Conservation (phyloP, 306 rosid genomes). For the Quercus gilva region DNA sequence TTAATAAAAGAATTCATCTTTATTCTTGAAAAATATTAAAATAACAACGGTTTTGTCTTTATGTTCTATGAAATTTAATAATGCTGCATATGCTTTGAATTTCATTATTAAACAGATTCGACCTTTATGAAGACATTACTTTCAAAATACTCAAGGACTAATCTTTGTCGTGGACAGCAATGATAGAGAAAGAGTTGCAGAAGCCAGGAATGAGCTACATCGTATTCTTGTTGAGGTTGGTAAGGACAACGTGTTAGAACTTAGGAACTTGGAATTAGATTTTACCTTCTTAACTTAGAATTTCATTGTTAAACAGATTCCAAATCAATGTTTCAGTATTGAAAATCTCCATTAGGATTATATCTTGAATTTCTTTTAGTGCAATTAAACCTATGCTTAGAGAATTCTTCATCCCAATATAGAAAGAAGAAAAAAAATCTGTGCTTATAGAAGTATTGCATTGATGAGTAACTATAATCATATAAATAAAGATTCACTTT, state of each 20-base stretch:
- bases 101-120: conserved; percentile 32
- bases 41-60: background rate
- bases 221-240: conserved; percentile 38
- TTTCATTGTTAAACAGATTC: too few relatives aligned
- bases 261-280: background rate
- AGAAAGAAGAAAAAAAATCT: too few relatives aligned
- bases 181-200: conserved; percentile 38
- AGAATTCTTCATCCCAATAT: too few relatives aligned
- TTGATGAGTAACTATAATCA: background rate
- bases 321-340: too few relatives aligned
- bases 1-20: background rate
- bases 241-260: background rate
- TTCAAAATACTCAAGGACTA: conserved; percentile 44
- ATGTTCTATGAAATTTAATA: background rate
- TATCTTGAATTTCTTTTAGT: too few relatives aligned
- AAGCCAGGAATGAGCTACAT: conserved; percentile 49
- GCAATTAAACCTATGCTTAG: too few relatives aligned
- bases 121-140: conserved; percentile 55
- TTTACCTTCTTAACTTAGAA: background rate
- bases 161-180: conserved; percentile 51
- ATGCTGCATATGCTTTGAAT: background rate
- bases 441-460: too few relatives aligned
- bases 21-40: background rate
- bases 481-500: background rate
- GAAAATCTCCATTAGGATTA: too few relatives aligned